These are phyloP conservation scores for Globisporangium solare DNA, from an alignment of 352 stramenopile genomes.

Conservation along the genomic window DNA sequence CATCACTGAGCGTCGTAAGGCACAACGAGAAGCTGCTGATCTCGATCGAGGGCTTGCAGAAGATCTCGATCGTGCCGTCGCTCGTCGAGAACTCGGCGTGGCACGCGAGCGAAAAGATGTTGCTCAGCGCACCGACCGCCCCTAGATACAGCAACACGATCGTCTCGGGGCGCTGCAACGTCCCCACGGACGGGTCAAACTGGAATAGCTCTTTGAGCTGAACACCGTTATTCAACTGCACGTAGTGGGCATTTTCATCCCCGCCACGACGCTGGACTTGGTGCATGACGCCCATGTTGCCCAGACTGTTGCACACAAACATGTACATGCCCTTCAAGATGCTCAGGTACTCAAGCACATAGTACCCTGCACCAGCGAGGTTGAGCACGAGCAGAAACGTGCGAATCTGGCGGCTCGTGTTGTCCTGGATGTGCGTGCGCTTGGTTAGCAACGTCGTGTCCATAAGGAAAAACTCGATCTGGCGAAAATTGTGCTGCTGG, in stretches of 20 bases:
- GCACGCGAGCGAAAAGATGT: conserved; percentile 37
- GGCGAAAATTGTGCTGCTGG: conserved; percentile 22
- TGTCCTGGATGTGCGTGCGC: conserved; percentile 32
- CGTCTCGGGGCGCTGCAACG: conserved; percentile 23
- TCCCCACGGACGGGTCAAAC: conserved; percentile 16
- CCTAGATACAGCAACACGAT: conserved; percentile 38
- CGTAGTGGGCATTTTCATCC: not conserved
- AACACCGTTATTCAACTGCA: not conserved
- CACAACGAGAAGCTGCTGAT: conserved; percentile 26
- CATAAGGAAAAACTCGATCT: conserved; percentile 32
- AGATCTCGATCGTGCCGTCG: conserved; percentile 29
- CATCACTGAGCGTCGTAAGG: conserved; percentile 32
- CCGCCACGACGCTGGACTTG: not conserved
- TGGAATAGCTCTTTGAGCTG: conserved; percentile 1
- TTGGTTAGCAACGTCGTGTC: conserved; percentile 19
- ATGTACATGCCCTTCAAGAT: conserved; percentile 9
- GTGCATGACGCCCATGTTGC: too few species aligned
- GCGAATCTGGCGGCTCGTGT: conserved; percentile 33
- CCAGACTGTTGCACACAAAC: conserved; percentile 4
- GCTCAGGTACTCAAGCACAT: conserved; percentile 28
- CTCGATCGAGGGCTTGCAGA: conserved; percentile 27
- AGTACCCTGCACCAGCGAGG: conserved; percentile 28
- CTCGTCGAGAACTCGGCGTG: conserved; percentile 21
- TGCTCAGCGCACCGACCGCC: conserved; percentile 32
- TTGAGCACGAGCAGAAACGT: conserved; percentile 32